Percentiles rank a stretch among this genome's conserved stretches.
Evolutionary conservation across 2,329 filamentous ascomycete species (phyloP).

Genomic region (Neocucurbitaria cava): DNA sequence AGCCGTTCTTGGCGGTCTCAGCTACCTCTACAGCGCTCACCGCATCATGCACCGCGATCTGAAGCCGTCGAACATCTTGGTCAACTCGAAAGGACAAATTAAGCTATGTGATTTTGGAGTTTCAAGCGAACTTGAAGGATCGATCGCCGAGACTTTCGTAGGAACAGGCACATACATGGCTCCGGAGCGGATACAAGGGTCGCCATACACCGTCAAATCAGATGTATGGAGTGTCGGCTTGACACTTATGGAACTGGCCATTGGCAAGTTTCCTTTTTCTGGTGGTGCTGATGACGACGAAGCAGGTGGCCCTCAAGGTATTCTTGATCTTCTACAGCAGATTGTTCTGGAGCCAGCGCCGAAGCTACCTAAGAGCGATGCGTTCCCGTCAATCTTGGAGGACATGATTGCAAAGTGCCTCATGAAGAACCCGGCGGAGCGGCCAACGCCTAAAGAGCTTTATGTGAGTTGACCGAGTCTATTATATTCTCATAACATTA

Average conservation of each 20-base stretch:
- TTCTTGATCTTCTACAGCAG: slow-evolving; percentile 92
- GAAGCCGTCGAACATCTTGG: slow-evolving; percentile 96
- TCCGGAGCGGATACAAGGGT: slow-evolving; percentile 94
- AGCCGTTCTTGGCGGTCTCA: slow-evolving; percentile 89
- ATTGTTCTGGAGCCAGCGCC: slow-evolving; percentile 97
- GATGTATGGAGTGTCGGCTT: slow-evolving; percentile 99
- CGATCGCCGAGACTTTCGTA: slow-evolving; percentile 96
- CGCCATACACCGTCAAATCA: slow-evolving; percentile 96
- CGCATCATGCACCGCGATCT: slow-evolving; percentile 99
- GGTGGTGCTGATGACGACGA: slow-evolving; percentile 78
- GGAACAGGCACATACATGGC: slow-evolving; percentile 99
- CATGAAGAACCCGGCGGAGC: slow-evolving; percentile 84
- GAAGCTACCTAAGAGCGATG: slow-evolving; percentile 93
- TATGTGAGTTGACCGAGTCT: slow-evolving; percentile 68
- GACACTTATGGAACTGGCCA: slow-evolving; percentile 94
- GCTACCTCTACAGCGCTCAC: slow-evolving; percentile 93
- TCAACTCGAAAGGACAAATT: slow-evolving; percentile 93
- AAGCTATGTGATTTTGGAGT: slow-evolving; percentile 99
- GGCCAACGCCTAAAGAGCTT: slow-evolving; percentile 91
- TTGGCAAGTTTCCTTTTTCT: slow-evolving; percentile 95
- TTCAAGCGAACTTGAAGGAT: slow-evolving; percentile 97
- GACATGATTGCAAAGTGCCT: slow-evolving; percentile 98
- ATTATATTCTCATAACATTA: background rate
- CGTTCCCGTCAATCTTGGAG: slow-evolving; percentile 92
- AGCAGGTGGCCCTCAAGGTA: slow-evolving; percentile 80